These are phyloP conservation scores for Aspergillus coremiiformis DNA, from an alignment of 495 filamentous ascomycete species.

Conservation along the genomic window DNA sequence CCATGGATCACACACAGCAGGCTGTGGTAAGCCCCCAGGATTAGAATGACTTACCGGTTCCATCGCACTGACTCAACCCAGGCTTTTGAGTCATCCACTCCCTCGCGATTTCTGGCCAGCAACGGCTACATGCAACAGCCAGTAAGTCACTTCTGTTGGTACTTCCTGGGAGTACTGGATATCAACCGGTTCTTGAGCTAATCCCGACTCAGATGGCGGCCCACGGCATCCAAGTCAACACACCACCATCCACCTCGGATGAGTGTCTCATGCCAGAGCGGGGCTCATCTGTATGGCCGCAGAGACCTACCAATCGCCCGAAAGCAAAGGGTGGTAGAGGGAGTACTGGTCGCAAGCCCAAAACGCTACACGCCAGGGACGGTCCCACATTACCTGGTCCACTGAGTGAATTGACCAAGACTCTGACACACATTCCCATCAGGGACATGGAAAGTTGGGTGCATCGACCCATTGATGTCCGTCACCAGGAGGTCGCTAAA, in stretches of 20 bases:
- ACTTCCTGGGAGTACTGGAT: background rate
- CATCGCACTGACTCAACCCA: background rate
- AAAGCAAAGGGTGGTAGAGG: constrained; percentile 5
- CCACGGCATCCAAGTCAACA: constrained; percentile 18
- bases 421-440: constrained; percentile 54
- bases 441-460: constrained; percentile 81
- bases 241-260: constrained; percentile 21
- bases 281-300: constrained; percentile 7
- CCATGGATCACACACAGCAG: constrained; percentile 2
- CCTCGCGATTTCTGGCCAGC: constrained; percentile 10
- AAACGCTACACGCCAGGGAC: background rate
- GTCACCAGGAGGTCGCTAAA: constrained; percentile 59
- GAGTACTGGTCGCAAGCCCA: constrained; percentile 7
- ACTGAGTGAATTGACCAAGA: constrained; percentile 68
- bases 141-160: constrained; percentile 7
- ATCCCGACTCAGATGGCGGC: constrained; percentile 3
- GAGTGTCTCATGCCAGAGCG: constrained; percentile 10
- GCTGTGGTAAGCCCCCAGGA: constrained; percentile 8
- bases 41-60: background rate
- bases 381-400: constrained; percentile 37
- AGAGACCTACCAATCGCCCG: background rate
- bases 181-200: background rate
- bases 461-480: constrained; percentile 56
- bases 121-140: constrained; percentile 16
- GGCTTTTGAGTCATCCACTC: constrained; percentile 9